A percentile compares a stretch with the other conserved stretches of the same genome.
These are phyloP conservation scores for Ophiostoma piceae DNA, from an alignment of 2,329 filamentous ascomycete genomes.

Conservation along the genomic window DNA sequence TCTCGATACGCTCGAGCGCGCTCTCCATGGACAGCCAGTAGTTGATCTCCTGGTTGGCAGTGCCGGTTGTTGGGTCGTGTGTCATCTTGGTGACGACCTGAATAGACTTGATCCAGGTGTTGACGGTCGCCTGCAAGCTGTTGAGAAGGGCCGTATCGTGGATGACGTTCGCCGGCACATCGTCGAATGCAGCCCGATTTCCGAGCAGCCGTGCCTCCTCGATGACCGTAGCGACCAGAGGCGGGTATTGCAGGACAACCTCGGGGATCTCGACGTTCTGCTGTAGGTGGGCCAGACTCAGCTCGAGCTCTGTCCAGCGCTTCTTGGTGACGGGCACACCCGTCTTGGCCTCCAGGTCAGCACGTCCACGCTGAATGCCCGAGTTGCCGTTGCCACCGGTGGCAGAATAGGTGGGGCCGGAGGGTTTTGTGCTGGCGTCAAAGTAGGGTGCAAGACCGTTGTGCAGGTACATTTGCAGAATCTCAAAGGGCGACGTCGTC, in stretches of 20 bases:
- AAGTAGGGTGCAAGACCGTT: conserved; percentile 92
- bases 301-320: conserved; percentile 87
- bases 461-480: conserved; percentile 86
- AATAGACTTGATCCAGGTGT: conserved; percentile 98
- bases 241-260: conserved; percentile 78
- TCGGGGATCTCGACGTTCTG: conserved; percentile 98
- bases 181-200: conserved; percentile 66
- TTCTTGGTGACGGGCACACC: conserved; percentile 97
- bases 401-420: conserved; percentile 58
- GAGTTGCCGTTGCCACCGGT: conserved; percentile 21
- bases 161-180: conserved; percentile 69
- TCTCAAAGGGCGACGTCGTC: conserved; percentile 79
- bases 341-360: conserved; percentile 85
- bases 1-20: conserved; percentile 84
- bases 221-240: conserved; percentile 78
- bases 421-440: conserved; percentile 85
- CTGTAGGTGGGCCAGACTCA: conserved; percentile 84
- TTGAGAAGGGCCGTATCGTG: conserved; percentile 91
- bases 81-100: conserved; percentile 93
- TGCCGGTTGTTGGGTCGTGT: conserved; percentile 68
- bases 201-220: conserved; percentile 67
- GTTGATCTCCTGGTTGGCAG: conserved; percentile 95
- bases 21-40: conserved; percentile 99
- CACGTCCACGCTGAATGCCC: conserved; percentile 47
- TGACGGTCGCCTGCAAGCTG: conserved; percentile 86